Conservation (phyloP, 805 yeast species). For the Ogataea nitratoaversa region DNA sequence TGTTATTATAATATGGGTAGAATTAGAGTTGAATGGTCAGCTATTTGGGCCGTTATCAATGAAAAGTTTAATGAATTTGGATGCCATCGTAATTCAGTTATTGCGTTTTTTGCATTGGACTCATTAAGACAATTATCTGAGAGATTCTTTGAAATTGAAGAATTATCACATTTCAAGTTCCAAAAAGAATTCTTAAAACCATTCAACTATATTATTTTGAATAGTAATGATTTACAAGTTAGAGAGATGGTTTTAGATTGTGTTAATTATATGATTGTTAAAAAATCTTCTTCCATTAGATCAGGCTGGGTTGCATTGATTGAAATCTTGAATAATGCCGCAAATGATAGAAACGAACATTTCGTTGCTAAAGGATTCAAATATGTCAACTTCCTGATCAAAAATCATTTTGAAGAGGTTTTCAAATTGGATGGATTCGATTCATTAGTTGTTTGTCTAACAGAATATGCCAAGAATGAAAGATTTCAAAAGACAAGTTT, state of each 20-base stretch:
- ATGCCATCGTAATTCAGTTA: slow-evolving; percentile 67
- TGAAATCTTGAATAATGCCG: slow-evolving; percentile 71
- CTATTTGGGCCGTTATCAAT: slow-evolving; percentile 92
- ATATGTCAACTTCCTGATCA: slow-evolving; percentile 57
- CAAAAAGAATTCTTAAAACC: slow-evolving; percentile 93
- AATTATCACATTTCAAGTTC: slow-evolving; percentile 90
- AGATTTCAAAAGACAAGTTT: slow-evolving; percentile 76
- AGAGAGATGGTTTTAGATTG: slow-evolving; percentile 90
- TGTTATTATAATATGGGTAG: slow-evolving; percentile 97
- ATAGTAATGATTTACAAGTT: slow-evolving; percentile 65
- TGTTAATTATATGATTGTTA: slow-evolving; percentile 75
- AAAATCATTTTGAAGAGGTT: slow-evolving; percentile 58
- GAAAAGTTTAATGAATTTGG: slow-evolving; percentile 83
- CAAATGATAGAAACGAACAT: slow-evolving; percentile 51
- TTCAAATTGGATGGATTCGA: slow-evolving; percentile 63
- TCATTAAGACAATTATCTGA: slow-evolving; percentile 89
- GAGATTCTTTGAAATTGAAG: slow-evolving; percentile 91
- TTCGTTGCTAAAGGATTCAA: slow-evolving; percentile 63
- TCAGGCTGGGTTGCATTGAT: slow-evolving; percentile 96
- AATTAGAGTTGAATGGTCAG: slow-evolving; percentile 94
- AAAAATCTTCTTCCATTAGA: slow-evolving; percentile 67
- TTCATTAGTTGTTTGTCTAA: slow-evolving; percentile 69
- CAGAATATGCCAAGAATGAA: slow-evolving; percentile 80
- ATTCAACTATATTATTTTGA: slow-evolving; percentile 70
- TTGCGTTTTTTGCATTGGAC: slow-evolving; percentile 88